Conservation (phyloP, 495 filamentous ascomycete species). For the Oleoguttula mirabilis region DNA sequence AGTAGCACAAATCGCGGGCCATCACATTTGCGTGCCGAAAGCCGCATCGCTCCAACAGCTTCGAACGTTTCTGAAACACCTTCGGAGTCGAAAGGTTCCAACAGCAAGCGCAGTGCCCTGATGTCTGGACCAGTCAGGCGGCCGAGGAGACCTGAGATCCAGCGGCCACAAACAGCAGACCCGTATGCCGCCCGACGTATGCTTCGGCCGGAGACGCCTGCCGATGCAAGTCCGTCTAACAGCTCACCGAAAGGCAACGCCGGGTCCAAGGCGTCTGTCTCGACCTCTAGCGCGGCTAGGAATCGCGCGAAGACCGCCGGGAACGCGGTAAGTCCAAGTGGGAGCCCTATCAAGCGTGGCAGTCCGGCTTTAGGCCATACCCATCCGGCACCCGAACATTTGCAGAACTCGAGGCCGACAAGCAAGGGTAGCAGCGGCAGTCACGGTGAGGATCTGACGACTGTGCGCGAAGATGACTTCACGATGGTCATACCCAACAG, state of each 20-base stretch:
- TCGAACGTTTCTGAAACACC: slow-evolving; percentile 24
- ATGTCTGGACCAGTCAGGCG: slow-evolving; percentile 50
- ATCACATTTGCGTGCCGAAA: slow-evolving; percentile 20
- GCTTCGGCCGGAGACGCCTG: slow-evolving; percentile 30
- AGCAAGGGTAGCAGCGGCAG: slow-evolving; percentile 20
- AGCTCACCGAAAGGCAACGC: slow-evolving; percentile 33
- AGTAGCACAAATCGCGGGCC: slow-evolving; percentile 1
- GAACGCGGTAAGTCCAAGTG: slow-evolving; percentile 12
- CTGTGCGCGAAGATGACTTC: slow-evolving; percentile 25
- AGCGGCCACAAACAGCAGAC: slow-evolving; percentile 47
- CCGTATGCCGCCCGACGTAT: slow-evolving; percentile 37
- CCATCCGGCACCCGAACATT: background rate
- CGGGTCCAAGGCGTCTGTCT: slow-evolving; percentile 25
- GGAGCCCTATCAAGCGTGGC: slow-evolving; percentile 13
- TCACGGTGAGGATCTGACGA: slow-evolving; percentile 5
- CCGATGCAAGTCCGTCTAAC: slow-evolving; percentile 31
- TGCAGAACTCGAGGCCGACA: slow-evolving; percentile 8
- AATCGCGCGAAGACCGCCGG: slow-evolving; percentile 11
- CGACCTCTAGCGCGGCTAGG: slow-evolving; percentile 20
- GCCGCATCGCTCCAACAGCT: slow-evolving; percentile 20
- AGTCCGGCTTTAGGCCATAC: slow-evolving; percentile 2
- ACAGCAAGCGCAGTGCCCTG: slow-evolving; percentile 31
- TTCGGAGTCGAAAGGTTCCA: slow-evolving; percentile 16
- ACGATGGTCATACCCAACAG: slow-evolving; percentile 30
- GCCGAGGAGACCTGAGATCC: slow-evolving; percentile 39